Conservation (phyloP, 2,329 filamentous ascomycete species). For the Claviceps sp. region DNA sequence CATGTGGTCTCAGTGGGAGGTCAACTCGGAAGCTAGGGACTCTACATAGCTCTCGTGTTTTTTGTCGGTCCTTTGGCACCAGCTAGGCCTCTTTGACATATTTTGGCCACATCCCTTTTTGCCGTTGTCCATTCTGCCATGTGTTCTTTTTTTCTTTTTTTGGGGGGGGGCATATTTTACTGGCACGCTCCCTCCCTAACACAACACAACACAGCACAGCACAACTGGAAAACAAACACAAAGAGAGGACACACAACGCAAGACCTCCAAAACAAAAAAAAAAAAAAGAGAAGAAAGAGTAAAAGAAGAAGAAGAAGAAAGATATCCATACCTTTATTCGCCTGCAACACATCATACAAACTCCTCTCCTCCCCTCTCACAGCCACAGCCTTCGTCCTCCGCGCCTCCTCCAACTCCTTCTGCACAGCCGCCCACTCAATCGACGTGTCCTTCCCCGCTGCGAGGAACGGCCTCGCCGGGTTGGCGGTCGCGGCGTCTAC, state of each 20-base stretch:
- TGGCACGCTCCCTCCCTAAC: too few species aligned
- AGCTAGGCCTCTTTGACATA: too few species aligned
- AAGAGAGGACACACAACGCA: background rate
- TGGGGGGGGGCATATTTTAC: too few species aligned
- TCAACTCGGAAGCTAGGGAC: too few species aligned
- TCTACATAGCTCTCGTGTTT: too few species aligned
- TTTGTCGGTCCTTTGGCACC: too few species aligned
- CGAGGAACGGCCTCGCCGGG: background rate
- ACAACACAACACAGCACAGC: background rate
- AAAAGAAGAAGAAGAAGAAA: background rate
- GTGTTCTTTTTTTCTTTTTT: too few species aligned
- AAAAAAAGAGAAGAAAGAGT: too few species aligned
- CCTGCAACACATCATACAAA: constrained; percentile 63
- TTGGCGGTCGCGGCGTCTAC: background rate
- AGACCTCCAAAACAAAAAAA: background rate
- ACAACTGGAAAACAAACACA: background rate
- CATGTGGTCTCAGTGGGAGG: too few species aligned
- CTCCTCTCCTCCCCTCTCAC: constrained; percentile 40
- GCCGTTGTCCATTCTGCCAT: too few species aligned
- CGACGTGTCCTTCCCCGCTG: constrained; percentile 9
- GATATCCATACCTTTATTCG: constrained; percentile 55
- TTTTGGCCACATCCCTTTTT: too few species aligned
- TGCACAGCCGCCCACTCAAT: constrained; percentile 53
- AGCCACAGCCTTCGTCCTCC: constrained; percentile 37
- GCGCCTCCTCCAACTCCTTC: constrained; percentile 48